These are phyloP conservation scores for Penicillium samsonianum DNA, from an alignment of 495 filamentous ascomycete genomes.

Conservation along the genomic window DNA sequence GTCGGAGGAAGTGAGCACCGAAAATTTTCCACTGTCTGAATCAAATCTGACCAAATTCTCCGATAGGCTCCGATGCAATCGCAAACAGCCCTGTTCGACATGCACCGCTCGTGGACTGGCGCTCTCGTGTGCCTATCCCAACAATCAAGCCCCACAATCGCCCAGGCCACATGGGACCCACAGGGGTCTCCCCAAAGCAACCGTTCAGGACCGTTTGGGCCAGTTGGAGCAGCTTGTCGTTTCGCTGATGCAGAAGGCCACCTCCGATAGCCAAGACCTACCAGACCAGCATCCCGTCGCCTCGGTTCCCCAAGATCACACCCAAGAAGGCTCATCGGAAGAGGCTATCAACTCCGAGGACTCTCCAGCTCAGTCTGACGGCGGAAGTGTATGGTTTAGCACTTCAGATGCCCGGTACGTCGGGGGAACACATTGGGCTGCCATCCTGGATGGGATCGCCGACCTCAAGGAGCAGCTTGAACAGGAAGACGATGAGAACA, in stretches of 20 bases:
- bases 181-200: neutral
- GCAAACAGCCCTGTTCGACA: neutral
- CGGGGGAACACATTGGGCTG: neutral
- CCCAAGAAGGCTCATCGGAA: neutral
- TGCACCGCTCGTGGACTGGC: constrained; percentile 2
- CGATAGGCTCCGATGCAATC: constrained; percentile 1
- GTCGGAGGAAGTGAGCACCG: neutral
- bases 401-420: neutral
- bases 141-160: neutral
- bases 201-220: neutral
- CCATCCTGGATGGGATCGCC: neutral
- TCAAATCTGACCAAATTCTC: neutral
- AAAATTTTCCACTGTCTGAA: neutral
- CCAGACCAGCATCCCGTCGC: neutral
- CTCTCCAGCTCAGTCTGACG: neutral
- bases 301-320: neutral
- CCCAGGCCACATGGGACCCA: neutral
- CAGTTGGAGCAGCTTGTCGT: neutral
- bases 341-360: neutral
- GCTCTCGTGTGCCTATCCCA: neutral
- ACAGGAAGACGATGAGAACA: neutral
- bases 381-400: neutral
- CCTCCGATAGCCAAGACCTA: neutral
- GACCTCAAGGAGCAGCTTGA: neutral
- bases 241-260: neutral